These are phyloP conservation scores for Brassica cretica DNA, from an alignment of 345 rosid species.

Conservation along the genomic window DNA sequence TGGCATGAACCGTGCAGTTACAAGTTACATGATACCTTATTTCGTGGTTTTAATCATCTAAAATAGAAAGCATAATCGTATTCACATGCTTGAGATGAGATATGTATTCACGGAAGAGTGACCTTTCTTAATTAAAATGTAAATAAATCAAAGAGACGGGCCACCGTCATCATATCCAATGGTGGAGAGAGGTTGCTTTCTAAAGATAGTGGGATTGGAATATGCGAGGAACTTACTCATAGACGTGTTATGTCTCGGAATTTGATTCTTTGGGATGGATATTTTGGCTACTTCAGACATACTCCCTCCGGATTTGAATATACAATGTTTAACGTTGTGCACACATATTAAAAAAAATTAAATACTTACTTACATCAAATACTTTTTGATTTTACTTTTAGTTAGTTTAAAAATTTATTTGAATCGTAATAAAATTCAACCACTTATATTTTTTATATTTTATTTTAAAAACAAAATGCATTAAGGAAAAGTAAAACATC, in stretches of 20 bases:
- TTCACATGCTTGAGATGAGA: constrained; percentile 27
- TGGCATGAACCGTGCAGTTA: constrained; percentile 24
- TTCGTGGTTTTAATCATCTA: constrained; percentile 10
- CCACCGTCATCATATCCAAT: constrained; percentile 25
- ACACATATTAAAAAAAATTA: no score
- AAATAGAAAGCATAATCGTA: constrained; percentile 23
- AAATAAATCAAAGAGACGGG: not conserved
- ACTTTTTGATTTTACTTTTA: no score
- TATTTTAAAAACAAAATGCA: no score
- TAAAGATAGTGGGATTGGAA: constrained; percentile 15
- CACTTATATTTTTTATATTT: no score
- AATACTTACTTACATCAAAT: no score
- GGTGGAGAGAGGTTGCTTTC: constrained; percentile 31
- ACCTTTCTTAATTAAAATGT: not conserved
- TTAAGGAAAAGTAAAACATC: no score
- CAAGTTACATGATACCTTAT: not conserved
- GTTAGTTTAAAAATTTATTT: no score
- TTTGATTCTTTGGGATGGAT: not conserved
- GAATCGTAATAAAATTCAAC: no score
- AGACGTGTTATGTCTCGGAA: constrained; percentile 25
- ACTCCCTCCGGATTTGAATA: no score
- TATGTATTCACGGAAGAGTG: constrained; percentile 15
- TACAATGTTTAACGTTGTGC: no score
- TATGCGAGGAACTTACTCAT: constrained; percentile 10
- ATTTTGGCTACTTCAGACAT: no score